Conservation (phyloP, 2,329 filamentous ascomycete genomes). For the Elsinoe arachidis region DNA sequence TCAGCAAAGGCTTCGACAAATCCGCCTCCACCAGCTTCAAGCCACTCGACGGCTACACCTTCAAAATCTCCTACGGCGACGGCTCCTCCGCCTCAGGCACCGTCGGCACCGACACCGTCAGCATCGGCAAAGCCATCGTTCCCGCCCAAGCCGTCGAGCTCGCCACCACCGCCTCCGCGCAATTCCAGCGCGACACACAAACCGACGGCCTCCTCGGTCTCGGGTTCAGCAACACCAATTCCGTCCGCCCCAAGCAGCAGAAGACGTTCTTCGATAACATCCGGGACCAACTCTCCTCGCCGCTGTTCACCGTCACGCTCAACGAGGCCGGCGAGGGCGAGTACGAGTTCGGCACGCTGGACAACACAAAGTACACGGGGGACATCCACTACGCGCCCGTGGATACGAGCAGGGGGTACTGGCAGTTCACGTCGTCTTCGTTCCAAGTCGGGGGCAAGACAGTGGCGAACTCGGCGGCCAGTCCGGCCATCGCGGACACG, state of each 20-base stretch:
- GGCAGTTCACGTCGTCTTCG: slow-evolving; percentile 53
- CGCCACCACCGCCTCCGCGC: slow-evolving; percentile 49
- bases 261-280: slow-evolving; percentile 70
- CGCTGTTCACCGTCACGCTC: slow-evolving; percentile 64
- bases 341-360: slow-evolving; percentile 68
- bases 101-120: slow-evolving; percentile 61
- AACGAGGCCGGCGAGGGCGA: slow-evolving; percentile 51
- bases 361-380: slow-evolving; percentile 54
- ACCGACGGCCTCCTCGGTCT: slow-evolving; percentile 64
- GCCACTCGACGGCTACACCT: slow-evolving; percentile 43
- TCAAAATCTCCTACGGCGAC: slow-evolving; percentile 62
- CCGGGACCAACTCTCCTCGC: slow-evolving; percentile 50
- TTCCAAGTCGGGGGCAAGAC: slow-evolving; percentile 50
- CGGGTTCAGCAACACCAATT: slow-evolving; percentile 58
- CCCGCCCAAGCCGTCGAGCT: slow-evolving; percentile 58
- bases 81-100: slow-evolving; percentile 52
- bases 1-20: slow-evolving; percentile 41
- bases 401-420: slow-evolving; percentile 57
- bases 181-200: slow-evolving; percentile 51
- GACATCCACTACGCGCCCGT: slow-evolving; percentile 54
- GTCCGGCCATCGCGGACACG: slow-evolving; percentile 40
- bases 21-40: slow-evolving; percentile 45
- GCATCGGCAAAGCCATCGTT: slow-evolving; percentile 57
- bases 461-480: slow-evolving; percentile 44
- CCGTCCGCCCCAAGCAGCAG: slow-evolving; percentile 52